Evolutionary conservation across 306 rosid genomes (phyloP), one percentile per base, ranked within the genome.

Genomic region (Quercus parvula): DNA sequence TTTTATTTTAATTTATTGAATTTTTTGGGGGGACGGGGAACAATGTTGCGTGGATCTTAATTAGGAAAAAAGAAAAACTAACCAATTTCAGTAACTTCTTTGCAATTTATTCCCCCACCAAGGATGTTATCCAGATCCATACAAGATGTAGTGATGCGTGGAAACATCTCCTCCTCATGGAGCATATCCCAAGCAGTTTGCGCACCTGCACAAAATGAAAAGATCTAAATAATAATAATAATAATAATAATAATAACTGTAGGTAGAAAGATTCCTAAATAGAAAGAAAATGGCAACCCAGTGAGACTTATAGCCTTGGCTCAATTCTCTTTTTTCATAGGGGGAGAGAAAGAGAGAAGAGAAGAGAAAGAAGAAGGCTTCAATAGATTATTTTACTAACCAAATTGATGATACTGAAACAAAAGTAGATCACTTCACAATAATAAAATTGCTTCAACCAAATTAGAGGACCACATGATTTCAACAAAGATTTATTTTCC

Each of bases 21-120:
- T 11, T 10, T 59, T 28, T 24, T 24, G 6, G 25, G 17, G 1
- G 15, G 20, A 35, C 4, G 4, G 15, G 52, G 51, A 67, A 35
- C 44, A 64, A 64, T 5, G n/a, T 67, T 33, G 25, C 3, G 5
- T 4, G 51, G 0, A 68, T 41, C 33, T 71, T 54, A 58, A 63
- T 49, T 24, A 75, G 74, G 62, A 24, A 19, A 62, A 57, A 46
- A 67, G 15, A 78, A 73, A 75, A 56, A 78, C 92, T 81, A 75
- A 87, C 99, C 99, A 61, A 95, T 90, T 86, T 95, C 99, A 33
- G 98, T 91, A 84, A 95, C 97, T 88, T 95, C 98, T 85, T 88
- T 84, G 85, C 92, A 90, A 54, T 57, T 91, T 71, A 95, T 89
- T 68, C 99, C 99, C 56, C 98, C 98, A 31, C 93, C 92, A 55